Base-by-base conservation (phyloP, 306 rosid genomes). In the Cucumis cinereus region DNA sequence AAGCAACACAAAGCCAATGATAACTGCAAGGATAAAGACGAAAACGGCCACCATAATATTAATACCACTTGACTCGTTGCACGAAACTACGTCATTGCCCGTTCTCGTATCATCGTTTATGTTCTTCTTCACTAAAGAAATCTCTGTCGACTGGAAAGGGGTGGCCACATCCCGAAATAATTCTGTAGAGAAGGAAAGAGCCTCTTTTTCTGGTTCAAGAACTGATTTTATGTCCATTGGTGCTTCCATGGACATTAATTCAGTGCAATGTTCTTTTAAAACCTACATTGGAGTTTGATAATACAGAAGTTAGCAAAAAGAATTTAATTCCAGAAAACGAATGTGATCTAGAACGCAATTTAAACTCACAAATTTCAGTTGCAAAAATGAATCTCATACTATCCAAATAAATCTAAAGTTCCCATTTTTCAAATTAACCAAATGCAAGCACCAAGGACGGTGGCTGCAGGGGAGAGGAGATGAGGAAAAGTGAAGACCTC, bases 121-220 rank as follows among this genome's bases (percentile, higher is more conserved):
- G 55, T 41, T 87, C 35, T 73, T 74, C 84, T 83, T 85, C 77
- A 68, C 77, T 36, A 74, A 81, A 33, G 52, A 47, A 77, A 87
- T 70, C 64, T 73, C 66, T 20, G 84, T 81, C 23, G 83, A 63
- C 49, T 57, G 17, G 35, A 76, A 77, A 2, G 95, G 95, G 33
- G 77, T 78, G 1, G 89, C 87, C 74, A 81, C 81, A 33, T 91
- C 93, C 97, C 96, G 87, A 79, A 94, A 91, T 28, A 93, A 85
- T 75, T 78, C 87, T 14, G 89, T 59, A 56, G 55, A 78, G 61
- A 81, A 33, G 56, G 87, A 73, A 43, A 77, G 72, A 10, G 82
- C 86, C 76, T 87, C 90, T 70, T 63, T 84, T 81, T 94, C 98
- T 12, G 89, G 96, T 80, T 90, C 95, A 79, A 90, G 77, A 71